These are phyloP conservation scores for Arachis monticola DNA, from an alignment of 331 rosid genomes.

Conservation along the genomic window DNA sequence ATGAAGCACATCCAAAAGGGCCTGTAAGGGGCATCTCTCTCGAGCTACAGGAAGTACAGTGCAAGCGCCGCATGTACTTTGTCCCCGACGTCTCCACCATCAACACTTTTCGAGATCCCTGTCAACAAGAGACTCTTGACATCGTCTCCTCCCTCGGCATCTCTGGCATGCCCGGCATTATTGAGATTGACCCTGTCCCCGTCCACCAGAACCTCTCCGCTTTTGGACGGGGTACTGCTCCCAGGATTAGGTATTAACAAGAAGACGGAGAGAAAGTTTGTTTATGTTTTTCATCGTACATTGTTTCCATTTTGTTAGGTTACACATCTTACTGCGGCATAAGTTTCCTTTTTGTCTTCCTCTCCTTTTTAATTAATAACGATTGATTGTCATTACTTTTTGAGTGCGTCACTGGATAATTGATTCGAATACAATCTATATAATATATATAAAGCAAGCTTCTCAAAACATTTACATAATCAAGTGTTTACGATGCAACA, in stretches of 20 bases:
- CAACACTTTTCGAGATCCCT: conserved; percentile 35
- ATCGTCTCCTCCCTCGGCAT: conserved; percentile 61
- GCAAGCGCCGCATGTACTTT: conserved; percentile 19
- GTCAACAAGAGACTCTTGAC: conserved; percentile 63
- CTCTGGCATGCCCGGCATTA: conserved; percentile 50
- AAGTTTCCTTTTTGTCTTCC: no score
- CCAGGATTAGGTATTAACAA: conserved; percentile 47
- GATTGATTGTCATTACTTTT: no score
- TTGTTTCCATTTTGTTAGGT: no score
- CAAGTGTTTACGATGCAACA: no score
- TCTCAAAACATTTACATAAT: neutral
- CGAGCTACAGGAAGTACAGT: neutral
- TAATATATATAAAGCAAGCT: neutral
- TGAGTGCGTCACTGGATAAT: no score
- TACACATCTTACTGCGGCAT: no score
- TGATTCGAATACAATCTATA: no score
- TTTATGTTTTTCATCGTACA: no score
- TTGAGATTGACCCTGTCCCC: conserved; percentile 44
- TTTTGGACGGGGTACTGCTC: conserved; percentile 43
- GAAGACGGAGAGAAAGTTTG: no score
- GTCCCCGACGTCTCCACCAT: conserved; percentile 64
- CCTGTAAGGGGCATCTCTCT: conserved; percentile 36
- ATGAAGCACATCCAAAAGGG: conserved; percentile 71
- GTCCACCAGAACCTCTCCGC: conserved; percentile 24
- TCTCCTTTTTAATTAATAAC: no score